Conservation (phyloP, 108 stramenopile genomes). For the Nannochloropsis granulata region DNA sequence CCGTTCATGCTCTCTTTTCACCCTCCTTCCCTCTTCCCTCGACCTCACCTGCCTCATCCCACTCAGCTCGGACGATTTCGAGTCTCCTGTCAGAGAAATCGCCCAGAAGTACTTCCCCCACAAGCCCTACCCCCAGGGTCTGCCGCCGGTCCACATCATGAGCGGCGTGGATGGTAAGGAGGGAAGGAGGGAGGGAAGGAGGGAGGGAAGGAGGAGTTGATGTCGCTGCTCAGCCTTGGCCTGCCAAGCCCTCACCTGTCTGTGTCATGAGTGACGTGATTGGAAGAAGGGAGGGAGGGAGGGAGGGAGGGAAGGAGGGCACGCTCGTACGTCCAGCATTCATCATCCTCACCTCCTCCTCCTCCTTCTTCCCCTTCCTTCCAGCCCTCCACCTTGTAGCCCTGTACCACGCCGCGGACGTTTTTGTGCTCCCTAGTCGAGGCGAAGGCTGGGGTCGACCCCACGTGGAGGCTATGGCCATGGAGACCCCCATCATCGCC, state of each 20-base stretch:
- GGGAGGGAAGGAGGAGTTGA: too few relatives aligned
- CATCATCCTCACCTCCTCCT: neutral
- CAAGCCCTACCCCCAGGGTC: neutral
- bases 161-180: neutral
- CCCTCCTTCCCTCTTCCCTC: neutral
- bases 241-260: too few relatives aligned
- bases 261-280: too few relatives aligned
- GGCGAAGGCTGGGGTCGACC: constrained; percentile 48
- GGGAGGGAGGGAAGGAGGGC: too few relatives aligned
- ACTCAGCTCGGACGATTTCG: neutral
- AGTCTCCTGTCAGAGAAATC: neutral
- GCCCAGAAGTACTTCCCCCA: neutral
- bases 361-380: neutral
- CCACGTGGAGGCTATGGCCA: constrained; percentile 40
- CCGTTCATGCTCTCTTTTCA: neutral
- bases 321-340: neutral
- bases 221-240: too few relatives aligned
- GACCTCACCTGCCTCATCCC: neutral
- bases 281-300: too few relatives aligned
- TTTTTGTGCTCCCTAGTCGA: constrained; percentile 29
- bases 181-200: neutral
- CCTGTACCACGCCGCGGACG: constrained; percentile 11
- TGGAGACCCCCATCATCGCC: constrained; percentile 21
- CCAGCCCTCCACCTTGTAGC: neutral
- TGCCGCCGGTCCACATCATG: neutral